Conservation (phyloP, 768 basidiomycete species). For the Boletus tylopilopsis region DNA sequence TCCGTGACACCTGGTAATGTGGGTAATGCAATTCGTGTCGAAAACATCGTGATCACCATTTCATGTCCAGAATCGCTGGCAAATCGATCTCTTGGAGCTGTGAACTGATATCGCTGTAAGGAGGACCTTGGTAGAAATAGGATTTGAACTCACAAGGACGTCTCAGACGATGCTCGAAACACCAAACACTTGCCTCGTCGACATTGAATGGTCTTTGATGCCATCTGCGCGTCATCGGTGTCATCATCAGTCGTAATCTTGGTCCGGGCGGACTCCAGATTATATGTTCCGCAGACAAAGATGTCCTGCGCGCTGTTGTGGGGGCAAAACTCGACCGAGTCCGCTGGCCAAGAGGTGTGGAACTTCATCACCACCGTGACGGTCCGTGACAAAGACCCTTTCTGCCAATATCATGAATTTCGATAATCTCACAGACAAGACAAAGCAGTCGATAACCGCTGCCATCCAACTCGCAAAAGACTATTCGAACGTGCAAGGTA, state of each 20-base stretch:
- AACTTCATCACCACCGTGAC: constrained; percentile 19
- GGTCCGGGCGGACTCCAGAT: constrained; percentile 46
- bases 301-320: constrained; percentile 53
- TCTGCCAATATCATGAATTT: constrained; percentile 39
- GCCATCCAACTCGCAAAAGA: constrained; percentile 83
- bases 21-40: not conserved
- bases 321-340: constrained; percentile 90
- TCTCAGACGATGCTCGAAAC: constrained; percentile 42
- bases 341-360: constrained; percentile 83
- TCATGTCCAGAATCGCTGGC: constrained; percentile 89
- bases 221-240: constrained; percentile 5
- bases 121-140: not conserved
- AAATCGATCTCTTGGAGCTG: constrained; percentile 66
- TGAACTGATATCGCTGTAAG: constrained; percentile 33
- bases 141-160: constrained; percentile 33
- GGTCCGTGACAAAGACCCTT: not conserved
- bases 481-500: constrained; percentile 78
- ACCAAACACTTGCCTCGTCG: constrained; percentile 74
- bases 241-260: not conserved
- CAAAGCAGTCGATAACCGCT: constrained; percentile 62
- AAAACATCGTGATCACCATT: constrained; percentile 61
- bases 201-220: constrained; percentile 28
- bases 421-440: constrained; percentile 80
- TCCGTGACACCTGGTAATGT: constrained; percentile 55
- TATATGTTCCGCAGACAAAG: constrained; percentile 90